phyloP scores from a whole-genome alignment of 352 stramenopile species.

The Pythium dissimile region DNA sequence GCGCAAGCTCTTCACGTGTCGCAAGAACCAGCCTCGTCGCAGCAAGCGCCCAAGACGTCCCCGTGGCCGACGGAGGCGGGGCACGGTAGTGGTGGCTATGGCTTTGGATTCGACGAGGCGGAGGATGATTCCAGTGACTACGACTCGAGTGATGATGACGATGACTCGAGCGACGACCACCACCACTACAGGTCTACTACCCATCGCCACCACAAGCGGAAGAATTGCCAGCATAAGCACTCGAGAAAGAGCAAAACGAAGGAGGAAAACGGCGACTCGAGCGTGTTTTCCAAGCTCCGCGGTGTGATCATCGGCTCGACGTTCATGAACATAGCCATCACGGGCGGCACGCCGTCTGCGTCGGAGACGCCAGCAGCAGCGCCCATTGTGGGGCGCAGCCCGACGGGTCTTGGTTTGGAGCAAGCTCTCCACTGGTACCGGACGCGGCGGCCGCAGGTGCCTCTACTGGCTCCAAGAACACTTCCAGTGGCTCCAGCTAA shows the following conservation, averaged over 20 bases:
- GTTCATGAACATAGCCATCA: slow-evolving; percentile 26
- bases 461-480: too few species aligned
- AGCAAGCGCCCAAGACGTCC: not conserved
- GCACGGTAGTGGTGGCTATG: not conserved
- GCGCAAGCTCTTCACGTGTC: not conserved
- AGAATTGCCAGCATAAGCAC: slow-evolving; percentile 15
- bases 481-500: too few species aligned
- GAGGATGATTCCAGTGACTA: slow-evolving; percentile 16
- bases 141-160: slow-evolving; percentile 21
- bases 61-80: not conserved
- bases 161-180: slow-evolving; percentile 19
- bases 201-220: slow-evolving; percentile 14
- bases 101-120: not conserved
- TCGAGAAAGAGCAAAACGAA: slow-evolving; percentile 20
- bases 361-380: not conserved
- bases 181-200: too few species aligned
- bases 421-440: too few species aligned
- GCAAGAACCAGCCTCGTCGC: not conserved
- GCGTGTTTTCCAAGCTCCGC: slow-evolving; percentile 25
- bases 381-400: too few species aligned
- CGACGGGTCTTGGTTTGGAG: too few species aligned
- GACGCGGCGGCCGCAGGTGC: too few species aligned
- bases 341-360: slow-evolving; percentile 4
- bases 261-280: slow-evolving; percentile 21
- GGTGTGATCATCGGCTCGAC: slow-evolving; percentile 24